Evolutionary conservation across 192 early-diverging fungal genomes (phyloP).

Genomic region (Spizellomyces sp.): DNA sequence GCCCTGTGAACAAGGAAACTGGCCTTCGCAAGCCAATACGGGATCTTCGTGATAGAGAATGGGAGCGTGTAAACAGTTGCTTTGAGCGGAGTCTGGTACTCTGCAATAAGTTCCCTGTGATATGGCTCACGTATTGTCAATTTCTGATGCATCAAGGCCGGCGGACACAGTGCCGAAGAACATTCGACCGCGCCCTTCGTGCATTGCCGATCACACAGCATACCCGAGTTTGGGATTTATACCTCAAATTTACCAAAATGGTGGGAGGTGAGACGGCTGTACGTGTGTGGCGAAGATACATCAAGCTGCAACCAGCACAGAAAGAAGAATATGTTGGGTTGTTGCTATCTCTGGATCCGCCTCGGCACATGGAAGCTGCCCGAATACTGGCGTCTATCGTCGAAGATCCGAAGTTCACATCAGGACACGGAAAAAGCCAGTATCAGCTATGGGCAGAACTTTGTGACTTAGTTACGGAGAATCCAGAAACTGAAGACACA

Average conservation of each 20-base stretch:
- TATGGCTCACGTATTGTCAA: slow-evolving; percentile 83
- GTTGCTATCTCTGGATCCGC: slow-evolving; percentile 62
- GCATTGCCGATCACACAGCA: slow-evolving; percentile 95
- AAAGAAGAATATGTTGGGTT: slow-evolving; percentile 76
- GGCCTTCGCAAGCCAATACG: slow-evolving; percentile 34
- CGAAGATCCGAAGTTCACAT: slow-evolving; percentile 71
- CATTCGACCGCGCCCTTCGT: slow-evolving; percentile 87
- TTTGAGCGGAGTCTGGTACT: slow-evolving; percentile 89
- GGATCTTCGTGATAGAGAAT: slow-evolving; percentile 49
- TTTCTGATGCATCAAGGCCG: slow-evolving; percentile 65
- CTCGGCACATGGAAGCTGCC: slow-evolving; percentile 78
- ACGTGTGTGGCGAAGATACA: slow-evolving; percentile 77
- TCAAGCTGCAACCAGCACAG: slow-evolving; percentile 80
- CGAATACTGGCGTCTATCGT: slow-evolving; percentile 69
- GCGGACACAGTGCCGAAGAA: slow-evolving; percentile 69
- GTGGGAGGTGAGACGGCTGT: slow-evolving; percentile 83
- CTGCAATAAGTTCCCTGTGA: slow-evolving; percentile 93
- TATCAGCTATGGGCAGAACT: slow-evolving; percentile 83
- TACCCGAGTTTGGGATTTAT: slow-evolving; percentile 81
- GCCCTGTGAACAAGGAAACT: slow-evolving; percentile 53
- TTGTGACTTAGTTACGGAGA: slow-evolving; percentile 75
- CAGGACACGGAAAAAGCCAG: slow-evolving; percentile 60
- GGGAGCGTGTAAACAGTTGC: slow-evolving; percentile 67
- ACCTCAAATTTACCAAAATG: slow-evolving; percentile 75
- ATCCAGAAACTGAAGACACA: slow-evolving; percentile 50